Base-by-base conservation (phyloP, 1,284 basidiomycete genomes). In the Rhodotorula sp. region DNA sequence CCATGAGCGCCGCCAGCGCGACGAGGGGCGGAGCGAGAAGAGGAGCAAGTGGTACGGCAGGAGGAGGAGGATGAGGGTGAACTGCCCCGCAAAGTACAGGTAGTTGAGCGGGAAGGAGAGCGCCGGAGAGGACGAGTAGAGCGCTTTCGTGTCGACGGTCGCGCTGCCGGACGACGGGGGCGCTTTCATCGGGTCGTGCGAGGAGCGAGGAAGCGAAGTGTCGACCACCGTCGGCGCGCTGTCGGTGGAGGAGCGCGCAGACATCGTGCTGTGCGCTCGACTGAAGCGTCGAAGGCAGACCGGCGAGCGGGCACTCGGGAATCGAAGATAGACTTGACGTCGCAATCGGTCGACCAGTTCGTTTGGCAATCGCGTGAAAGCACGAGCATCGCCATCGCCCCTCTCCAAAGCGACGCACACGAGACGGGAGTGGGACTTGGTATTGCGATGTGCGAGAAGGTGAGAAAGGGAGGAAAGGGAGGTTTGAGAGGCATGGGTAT, bases 1-100 rank as follows among this genome's bases (percentile, higher is more conserved):
- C 70, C 70, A 71, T 1, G 54, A 54, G 2, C n/a, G 36, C 6
- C 69, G 61, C 48, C 60, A 65, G 36, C 69, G 69, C 29, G 36
- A 60, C n/a, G 55, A 44, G 3, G 69, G 69, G 27, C 61, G 32
- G 50, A 71, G 17, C 5, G 58, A 25, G 61, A 61, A 67, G 7
- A 51, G 36, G 37, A 55, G 22, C 15, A 67, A 60, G 46, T 71
- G 32, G 46, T 37, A 64, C 1, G 70, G 70, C 15, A 71, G 46
- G 53, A 64, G 34, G 37, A 56, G 22, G 36, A 64, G 0, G 51
- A 66, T 13, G 53, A 64, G 7, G 34, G 48, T 0, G 62, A 67
- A 67, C 34, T 67, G 57, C 9, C 19, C 27, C 46, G 61, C 10
- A 54, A 64, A 4, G 46, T 46, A 32, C 10, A 67, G 29, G 61